These are phyloP conservation scores for Thalassiosira profunda DNA, from an alignment of 108 stramenopile genomes.

Conservation along the genomic window DNA sequence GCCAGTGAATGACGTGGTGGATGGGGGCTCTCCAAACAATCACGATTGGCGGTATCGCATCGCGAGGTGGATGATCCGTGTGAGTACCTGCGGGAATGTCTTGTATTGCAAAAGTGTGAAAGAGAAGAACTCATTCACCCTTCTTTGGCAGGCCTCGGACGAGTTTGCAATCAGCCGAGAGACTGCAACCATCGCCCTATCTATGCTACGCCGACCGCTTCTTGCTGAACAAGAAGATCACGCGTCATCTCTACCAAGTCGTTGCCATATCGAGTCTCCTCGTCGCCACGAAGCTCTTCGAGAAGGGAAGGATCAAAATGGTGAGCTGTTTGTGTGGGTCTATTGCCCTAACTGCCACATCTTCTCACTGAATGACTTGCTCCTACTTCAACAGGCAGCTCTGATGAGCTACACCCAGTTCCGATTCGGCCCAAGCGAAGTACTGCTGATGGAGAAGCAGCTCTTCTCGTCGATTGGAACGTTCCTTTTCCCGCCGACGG, in stretches of 20 bases:
- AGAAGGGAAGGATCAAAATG: conserved; percentile 28
- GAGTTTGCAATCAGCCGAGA: conserved; percentile 24
- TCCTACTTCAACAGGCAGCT: background rate
- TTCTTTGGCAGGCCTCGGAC: conserved; percentile 26
- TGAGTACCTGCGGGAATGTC: background rate
- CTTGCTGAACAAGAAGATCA: background rate
- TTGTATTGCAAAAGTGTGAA: background rate
- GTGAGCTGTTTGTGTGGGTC: background rate
- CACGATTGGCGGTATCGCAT: conserved; percentile 41
- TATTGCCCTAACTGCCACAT: background rate
- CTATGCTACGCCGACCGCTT: conserved; percentile 17
- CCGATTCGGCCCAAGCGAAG: conserved; percentile 8
- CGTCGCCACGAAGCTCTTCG: conserved; percentile 29
- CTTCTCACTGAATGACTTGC: background rate
- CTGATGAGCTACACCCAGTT: conserved; percentile 18
- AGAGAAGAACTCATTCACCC: background rate
- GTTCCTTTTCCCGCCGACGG: conserved; percentile 27
- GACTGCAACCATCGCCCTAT: conserved; percentile 34
- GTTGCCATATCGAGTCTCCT: conserved; percentile 27
- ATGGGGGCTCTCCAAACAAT: too few relatives aligned
- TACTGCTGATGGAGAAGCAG: conserved; percentile 13
- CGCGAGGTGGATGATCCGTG: conserved; percentile 31
- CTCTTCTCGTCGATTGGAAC: conserved; percentile 2
- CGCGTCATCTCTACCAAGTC: conserved; percentile 12
- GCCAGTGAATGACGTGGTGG: too few relatives aligned